Percentiles rank a stretch among this genome's conserved stretches.
These are phyloP conservation scores for Penicillium sp. DNA, from an alignment of 2,329 filamentous ascomycete species.

Conservation along the genomic window DNA sequence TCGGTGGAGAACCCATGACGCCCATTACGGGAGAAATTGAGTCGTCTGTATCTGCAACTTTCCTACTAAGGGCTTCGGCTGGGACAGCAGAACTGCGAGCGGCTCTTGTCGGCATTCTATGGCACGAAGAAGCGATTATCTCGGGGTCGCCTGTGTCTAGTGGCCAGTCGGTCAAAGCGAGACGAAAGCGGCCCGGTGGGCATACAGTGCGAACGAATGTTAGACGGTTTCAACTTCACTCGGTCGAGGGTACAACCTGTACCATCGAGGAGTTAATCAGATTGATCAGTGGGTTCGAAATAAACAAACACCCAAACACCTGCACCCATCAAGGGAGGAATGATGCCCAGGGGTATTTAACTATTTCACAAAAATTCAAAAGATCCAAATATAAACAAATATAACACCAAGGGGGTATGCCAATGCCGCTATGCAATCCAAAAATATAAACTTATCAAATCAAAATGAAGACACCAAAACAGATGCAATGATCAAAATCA, in stretches of 20 bases:
- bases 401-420: conserved; percentile 7
- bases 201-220: conserved; percentile 12
- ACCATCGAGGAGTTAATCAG: conserved; percentile 26
- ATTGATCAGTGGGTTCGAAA: conserved; percentile 18
- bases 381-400: conserved; percentile 3
- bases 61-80: not conserved
- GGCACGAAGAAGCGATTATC: not conserved
- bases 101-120: not conserved
- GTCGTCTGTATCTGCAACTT: not conserved
- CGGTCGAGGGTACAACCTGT: conserved; percentile 24
- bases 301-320: conserved; percentile 13
- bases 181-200: not conserved
- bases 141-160: not conserved
- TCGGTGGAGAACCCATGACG: not conserved
- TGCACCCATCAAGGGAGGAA: conserved; percentile 4
- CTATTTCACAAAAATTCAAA: conserved; percentile 14
- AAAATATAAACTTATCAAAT: not conserved
- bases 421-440: not conserved
- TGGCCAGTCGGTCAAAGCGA: not conserved
- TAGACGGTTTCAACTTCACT: conserved; percentile 23
- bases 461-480: conserved; percentile 5
- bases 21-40: not conserved
- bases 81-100: not conserved
- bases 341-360: conserved; percentile 22
- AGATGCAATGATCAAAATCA: conserved; percentile 10